A percentile compares a stretch with the other conserved stretches of the same genome.
Conservation (phyloP, 176 grass and related monocot species). For the Paspalum vaginatum region DNA sequence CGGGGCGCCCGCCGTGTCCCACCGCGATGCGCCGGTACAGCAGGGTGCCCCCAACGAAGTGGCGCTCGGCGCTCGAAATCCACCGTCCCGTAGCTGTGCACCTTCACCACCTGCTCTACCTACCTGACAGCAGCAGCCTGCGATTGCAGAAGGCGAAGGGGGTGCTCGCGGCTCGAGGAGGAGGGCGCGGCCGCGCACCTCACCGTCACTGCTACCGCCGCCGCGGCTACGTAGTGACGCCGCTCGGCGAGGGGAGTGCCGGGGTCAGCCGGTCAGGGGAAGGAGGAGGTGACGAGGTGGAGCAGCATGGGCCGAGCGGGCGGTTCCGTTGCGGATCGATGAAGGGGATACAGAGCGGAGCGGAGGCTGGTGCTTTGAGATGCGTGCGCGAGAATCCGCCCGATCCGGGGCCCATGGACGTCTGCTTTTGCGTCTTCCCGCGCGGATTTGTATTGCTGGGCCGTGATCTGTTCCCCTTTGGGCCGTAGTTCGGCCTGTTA, state of each 20-base stretch:
- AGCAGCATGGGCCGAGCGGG: slow-evolving; percentile 53
- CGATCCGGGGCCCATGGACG: neutral
- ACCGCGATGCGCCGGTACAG: slow-evolving; percentile 59
- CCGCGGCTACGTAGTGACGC: neutral
- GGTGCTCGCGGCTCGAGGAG: slow-evolving; percentile 12
- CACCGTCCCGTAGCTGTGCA: slow-evolving; percentile 74
- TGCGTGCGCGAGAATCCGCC: slow-evolving; percentile 21
- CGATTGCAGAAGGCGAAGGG: slow-evolving; percentile 1
- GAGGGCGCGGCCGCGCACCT: slow-evolving; percentile 35
- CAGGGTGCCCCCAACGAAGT: slow-evolving; percentile 64
- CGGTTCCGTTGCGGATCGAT: slow-evolving; percentile 1
- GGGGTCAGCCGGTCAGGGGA: neutral
- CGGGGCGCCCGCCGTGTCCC: neutral
- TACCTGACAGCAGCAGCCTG: neutral
- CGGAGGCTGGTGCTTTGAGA: slow-evolving; percentile 29
- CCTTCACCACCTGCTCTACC: slow-evolving; percentile 54
- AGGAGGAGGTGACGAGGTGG: slow-evolving; percentile 40
- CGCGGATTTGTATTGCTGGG: slow-evolving; percentile 56
- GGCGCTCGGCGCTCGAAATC: slow-evolving; percentile 66
- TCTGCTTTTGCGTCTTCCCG: slow-evolving; percentile 37
- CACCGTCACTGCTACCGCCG: neutral
- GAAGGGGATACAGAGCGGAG: slow-evolving; percentile 44
- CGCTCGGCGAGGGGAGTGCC: slow-evolving; percentile 10
- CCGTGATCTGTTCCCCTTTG: slow-evolving; percentile 7
- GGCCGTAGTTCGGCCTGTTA: neutral